These are phyloP conservation scores for Alternaria angustiovoidea DNA, from an alignment of 2,329 filamentous ascomycete species.

Conservation along the genomic window DNA sequence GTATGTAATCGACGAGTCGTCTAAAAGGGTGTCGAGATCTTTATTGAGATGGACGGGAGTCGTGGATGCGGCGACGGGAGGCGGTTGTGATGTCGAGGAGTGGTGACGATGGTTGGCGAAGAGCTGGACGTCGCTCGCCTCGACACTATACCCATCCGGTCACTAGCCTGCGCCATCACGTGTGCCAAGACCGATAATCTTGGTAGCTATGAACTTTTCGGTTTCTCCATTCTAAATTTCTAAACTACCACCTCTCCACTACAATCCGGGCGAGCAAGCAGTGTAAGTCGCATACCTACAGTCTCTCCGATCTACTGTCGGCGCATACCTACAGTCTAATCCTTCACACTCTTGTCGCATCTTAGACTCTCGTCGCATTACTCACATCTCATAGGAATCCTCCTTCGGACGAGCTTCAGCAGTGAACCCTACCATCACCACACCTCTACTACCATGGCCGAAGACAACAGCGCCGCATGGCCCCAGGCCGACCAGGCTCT, in stretches of 20 bases:
- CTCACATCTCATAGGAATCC: constrained; percentile 30
- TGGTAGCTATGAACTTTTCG: not conserved
- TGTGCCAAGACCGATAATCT: not conserved
- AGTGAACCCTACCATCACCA: constrained; percentile 39
- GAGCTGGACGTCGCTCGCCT: constrained; percentile 33
- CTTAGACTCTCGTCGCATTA: not conserved
- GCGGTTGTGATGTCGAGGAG: constrained; percentile 40
- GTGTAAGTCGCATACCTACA: constrained; percentile 29
- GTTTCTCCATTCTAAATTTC: constrained; percentile 18
- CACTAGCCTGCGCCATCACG: constrained; percentile 27
- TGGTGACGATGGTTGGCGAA: constrained; percentile 49
- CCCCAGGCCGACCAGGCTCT: constrained; percentile 59
- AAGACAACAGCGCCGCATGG: constrained; percentile 46
- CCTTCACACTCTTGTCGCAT: no score
- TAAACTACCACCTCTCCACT: constrained; percentile 16
- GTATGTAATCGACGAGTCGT: constrained; percentile 28
- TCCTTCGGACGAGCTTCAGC: constrained; percentile 45
- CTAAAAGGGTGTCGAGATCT: constrained; percentile 33
- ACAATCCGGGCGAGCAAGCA: constrained; percentile 45
- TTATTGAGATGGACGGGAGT: constrained; percentile 40
- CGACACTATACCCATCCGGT: constrained; percentile 24
- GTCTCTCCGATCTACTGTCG: not conserved
- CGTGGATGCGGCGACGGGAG: constrained; percentile 38
- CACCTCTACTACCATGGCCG: constrained; percentile 28
- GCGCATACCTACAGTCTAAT: not conserved